Percentiles rank a stretch among this genome's conserved stretches.
Evolutionary conservation across 2,329 filamentous ascomycete species (phyloP).

Genomic region (Byssoonygena ceratinophila): DNA sequence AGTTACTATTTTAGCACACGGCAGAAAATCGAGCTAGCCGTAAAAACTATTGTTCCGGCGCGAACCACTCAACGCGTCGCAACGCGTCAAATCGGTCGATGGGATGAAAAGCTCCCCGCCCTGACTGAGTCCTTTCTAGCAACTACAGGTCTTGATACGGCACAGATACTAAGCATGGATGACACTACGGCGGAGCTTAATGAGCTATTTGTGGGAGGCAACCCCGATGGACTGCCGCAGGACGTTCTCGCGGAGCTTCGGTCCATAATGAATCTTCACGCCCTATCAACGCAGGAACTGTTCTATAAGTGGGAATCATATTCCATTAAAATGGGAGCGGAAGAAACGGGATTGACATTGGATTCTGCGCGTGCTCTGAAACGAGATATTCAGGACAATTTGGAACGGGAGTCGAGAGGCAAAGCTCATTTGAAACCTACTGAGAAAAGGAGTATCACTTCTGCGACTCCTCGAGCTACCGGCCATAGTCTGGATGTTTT

Average conservation of each 20-base stretch:
- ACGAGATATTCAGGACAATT: slow-evolving; percentile 69
- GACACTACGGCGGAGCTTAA: slow-evolving; percentile 38
- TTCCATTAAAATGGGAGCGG: slow-evolving; percentile 82
- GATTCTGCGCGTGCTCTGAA: slow-evolving; percentile 68
- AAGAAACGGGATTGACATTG: slow-evolving; percentile 61
- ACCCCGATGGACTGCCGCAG: slow-evolving; percentile 51
- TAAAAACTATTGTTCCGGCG: neutral
- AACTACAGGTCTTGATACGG: neutral
- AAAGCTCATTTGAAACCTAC: slow-evolving; percentile 54
- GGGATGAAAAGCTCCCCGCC: neutral
- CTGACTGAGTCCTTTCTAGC: neutral
- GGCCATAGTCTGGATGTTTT: slow-evolving; percentile 58
- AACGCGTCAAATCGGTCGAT: neutral
- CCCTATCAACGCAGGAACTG: slow-evolving; percentile 69
- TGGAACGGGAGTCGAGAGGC: slow-evolving; percentile 65
- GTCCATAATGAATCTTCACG: slow-evolving; percentile 77
- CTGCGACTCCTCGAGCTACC: slow-evolving; percentile 48
- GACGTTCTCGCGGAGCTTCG: slow-evolving; percentile 73
- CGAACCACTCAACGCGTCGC: slow-evolving; percentile 7
- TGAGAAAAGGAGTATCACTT: slow-evolving; percentile 51
- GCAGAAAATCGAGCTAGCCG: neutral
- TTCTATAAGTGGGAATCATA: slow-evolving; percentile 99
- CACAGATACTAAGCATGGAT: slow-evolving; percentile 6
- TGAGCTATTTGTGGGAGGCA: slow-evolving; percentile 48
- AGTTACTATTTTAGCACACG: neutral